Evolutionary conservation across 208 protist species (phyloP).

Genomic region (Tritrichomonas musculus): DNA sequence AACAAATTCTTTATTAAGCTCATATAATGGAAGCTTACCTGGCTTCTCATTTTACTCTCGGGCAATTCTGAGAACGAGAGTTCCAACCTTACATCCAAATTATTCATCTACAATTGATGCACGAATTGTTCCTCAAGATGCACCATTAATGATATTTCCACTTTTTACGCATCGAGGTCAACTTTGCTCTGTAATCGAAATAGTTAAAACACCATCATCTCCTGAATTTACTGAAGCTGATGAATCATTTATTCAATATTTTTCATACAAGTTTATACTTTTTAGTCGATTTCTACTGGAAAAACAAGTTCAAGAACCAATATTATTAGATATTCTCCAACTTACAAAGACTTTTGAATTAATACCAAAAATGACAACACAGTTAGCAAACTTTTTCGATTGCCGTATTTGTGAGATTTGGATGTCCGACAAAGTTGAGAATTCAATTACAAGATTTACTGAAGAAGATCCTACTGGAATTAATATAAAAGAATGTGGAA

Average conservation of each 20-base stretch:
- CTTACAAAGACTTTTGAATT: background rate
- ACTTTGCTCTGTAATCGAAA: background rate
- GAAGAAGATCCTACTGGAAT: background rate
- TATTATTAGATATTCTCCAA: background rate
- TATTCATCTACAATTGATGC: background rate
- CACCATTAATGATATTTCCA: conserved; percentile 2
- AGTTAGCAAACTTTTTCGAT: background rate
- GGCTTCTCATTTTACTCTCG: background rate
- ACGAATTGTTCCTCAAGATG: background rate
- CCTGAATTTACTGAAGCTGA: background rate
- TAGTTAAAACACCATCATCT: background rate
- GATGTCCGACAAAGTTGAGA: background rate
- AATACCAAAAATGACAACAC: background rate
- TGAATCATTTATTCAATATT: background rate
- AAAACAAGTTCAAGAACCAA: background rate
- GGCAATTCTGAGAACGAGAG: background rate
- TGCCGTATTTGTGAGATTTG: background rate
- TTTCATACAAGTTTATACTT: background rate
- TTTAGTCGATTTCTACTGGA: background rate
- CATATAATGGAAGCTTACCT: background rate
- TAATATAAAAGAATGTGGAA: background rate
- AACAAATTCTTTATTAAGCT: background rate
- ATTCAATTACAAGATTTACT: background rate
- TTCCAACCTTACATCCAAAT: background rate
- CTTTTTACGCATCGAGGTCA: background rate